A percentile compares a stretch with the other conserved stretches of the same genome.
Evolutionary conservation across 148 eudicot species (phyloP).

Genomic region (Talinum fruticosum): DNA sequence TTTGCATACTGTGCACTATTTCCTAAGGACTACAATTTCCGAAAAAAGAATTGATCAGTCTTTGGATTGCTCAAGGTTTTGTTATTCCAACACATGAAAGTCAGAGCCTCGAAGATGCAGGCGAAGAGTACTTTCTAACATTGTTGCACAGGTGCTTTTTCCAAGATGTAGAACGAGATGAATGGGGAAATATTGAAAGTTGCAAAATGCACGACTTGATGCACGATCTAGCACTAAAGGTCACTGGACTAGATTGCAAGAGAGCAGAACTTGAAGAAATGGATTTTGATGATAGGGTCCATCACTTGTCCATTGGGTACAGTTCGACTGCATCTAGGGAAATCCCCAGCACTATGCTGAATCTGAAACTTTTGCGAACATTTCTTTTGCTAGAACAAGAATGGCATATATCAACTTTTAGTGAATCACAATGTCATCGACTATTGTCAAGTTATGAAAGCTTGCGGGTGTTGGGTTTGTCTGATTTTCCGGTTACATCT

Average conservation of each 20-base stretch:
- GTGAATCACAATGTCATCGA: background rate
- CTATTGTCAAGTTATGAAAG: slow-evolving; percentile 11
- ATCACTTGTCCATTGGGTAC: slow-evolving; percentile 18
- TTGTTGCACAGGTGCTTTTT: slow-evolving; percentile 2
- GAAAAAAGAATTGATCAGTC: slow-evolving; percentile 8
- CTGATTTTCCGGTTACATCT: background rate
- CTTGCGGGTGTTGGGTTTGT: slow-evolving; percentile 19
- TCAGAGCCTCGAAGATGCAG: background rate
- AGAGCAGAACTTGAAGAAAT: background rate
- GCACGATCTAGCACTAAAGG: background rate
- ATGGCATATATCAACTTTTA: slow-evolving; percentile 3
- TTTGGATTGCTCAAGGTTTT: slow-evolving; percentile 36
- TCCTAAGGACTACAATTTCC: slow-evolving; percentile 14
- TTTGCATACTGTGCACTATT: slow-evolving; percentile 33
- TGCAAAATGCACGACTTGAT: slow-evolving; percentile 4
- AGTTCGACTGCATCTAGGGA: background rate
- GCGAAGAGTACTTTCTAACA: slow-evolving; percentile 5
- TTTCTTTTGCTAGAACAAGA: slow-evolving; percentile 12
- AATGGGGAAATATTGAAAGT: background rate
- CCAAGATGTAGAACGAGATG: background rate
- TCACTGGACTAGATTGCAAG: background rate
- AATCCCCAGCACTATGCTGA: slow-evolving; percentile 2
- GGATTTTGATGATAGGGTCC: background rate
- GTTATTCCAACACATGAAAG: background rate
- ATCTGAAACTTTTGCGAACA: slow-evolving; percentile 19